Evolutionary conservation across 768 basidiomycete species (phyloP), one percentile per base, ranked within the genome.

Genomic region (Hypholoma sublateritium): DNA sequence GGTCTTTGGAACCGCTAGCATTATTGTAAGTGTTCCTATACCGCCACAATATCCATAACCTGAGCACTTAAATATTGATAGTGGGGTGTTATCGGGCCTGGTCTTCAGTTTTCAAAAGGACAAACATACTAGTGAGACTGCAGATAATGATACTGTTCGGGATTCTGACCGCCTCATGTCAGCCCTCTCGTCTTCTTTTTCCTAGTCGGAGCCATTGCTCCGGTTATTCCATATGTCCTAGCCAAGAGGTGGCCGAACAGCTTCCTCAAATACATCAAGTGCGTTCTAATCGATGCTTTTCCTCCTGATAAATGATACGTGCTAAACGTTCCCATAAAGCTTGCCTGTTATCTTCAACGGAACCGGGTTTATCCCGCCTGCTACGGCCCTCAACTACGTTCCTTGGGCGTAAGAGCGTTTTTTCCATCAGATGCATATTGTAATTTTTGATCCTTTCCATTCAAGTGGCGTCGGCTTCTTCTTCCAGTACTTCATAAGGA

Each of bases 351-450:
- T 77, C 55, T 85, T 91, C 67, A 82, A 77, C 35, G 91, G 89
- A 14, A 81, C 85, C 4, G 72, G 75, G 19, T 74, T 76, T 53
- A 89, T 93, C 25, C 93, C 93, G 0, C 91, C 92, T 3, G 91
- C 91, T 9, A 90, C 86, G 0, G 89, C 89, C 1, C 76, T 91
- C 63, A 95, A 95, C 72, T 95, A 88, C 64, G 77, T 91, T 4
- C 84, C 87, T 1, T 93, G 88, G 88, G 81, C 80, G 57, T 73
- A 52, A 64, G 74, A 5, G n/a, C 9, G 28, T 32, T 2, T 32
- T 32, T 67, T 3, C 8, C 21, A 53, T 39, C 4, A 5, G 11
- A 24, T 8, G 6, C 2, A 42, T 5, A 14, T 50, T 14, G 14
- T 1, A n/a, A 16, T 47, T 35, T 8, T 24, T 14, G 28, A 53